Evolutionary conservation across 257 asterid species (phyloP).

Genomic region (Jacaranda mimosifolia): DNA sequence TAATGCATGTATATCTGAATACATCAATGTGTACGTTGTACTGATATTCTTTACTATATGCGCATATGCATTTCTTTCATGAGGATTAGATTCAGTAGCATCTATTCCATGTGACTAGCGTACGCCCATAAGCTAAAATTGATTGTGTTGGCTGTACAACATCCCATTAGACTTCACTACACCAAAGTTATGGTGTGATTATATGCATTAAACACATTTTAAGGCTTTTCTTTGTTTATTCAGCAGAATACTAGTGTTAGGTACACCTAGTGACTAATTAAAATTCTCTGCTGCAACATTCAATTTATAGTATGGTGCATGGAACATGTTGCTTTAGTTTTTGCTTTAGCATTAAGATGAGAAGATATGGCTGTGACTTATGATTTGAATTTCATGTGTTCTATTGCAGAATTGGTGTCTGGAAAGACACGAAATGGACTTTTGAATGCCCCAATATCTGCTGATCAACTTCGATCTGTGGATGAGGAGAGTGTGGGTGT

Average conservation of each 20-base stretch:
- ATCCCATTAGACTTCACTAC: slow-evolving; percentile 10
- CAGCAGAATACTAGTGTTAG: background rate
- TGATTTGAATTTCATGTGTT: slow-evolving; percentile 29
- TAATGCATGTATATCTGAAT: background rate
- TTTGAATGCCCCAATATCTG: slow-evolving; percentile 48
- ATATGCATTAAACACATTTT: slow-evolving; percentile 9
- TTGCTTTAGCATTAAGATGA: background rate
- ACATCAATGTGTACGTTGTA: background rate
- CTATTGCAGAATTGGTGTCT: slow-evolving; percentile 50
- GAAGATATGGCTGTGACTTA: slow-evolving; percentile 1
- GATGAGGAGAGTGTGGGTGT: slow-evolving; percentile 45
- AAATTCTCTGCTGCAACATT: slow-evolving; percentile 24
- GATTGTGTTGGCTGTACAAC: background rate
- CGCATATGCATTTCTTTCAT: slow-evolving; percentile 10
- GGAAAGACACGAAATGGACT: slow-evolving; percentile 50
- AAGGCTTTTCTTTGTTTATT: background rate
- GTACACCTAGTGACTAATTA: background rate
- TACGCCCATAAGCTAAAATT: slow-evolving; percentile 6
- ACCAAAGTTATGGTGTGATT: background rate
- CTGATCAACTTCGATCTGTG: slow-evolving; percentile 47
- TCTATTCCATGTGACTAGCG: background rate
- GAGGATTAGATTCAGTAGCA: background rate
- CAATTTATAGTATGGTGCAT: background rate
- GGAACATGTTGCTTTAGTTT: background rate
- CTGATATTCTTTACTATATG: background rate